phyloP scores from a whole-genome alignment of 495 filamentous ascomycete genomes.

The Hypoxylon rickii region DNA sequence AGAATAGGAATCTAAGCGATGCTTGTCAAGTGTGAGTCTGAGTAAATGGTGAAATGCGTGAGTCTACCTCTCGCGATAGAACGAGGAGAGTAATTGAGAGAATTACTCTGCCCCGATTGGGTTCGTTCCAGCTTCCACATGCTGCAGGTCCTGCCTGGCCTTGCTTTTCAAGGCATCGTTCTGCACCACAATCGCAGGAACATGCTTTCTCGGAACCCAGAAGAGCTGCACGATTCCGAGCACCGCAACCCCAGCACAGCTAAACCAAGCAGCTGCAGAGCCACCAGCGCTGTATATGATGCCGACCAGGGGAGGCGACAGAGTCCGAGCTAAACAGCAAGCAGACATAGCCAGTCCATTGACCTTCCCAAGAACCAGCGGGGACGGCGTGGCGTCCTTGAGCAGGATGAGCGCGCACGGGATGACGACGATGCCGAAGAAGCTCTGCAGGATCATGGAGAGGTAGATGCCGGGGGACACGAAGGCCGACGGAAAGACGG shows the following conservation, averaged over 20 bases:
- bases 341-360: constrained; percentile 73
- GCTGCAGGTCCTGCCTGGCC: background rate
- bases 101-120: too few species aligned
- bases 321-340: constrained; percentile 68
- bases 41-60: too few species aligned
- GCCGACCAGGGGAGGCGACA: constrained; percentile 68
- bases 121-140: too few species aligned
- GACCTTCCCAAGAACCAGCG: constrained; percentile 66
- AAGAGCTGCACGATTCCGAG: constrained; percentile 66
- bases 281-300: constrained; percentile 65
- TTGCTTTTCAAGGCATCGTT: constrained; percentile 2
- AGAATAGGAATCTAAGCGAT: background rate
- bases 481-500: constrained; percentile 53
- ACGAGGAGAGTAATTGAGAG: too few species aligned
- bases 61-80: too few species aligned
- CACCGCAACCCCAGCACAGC: constrained; percentile 62
- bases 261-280: constrained; percentile 71
- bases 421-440: constrained; percentile 70
- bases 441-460: constrained; percentile 65
- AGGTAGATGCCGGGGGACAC: constrained; percentile 65
- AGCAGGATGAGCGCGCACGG: constrained; percentile 72
- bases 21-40: too few species aligned
- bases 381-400: constrained; percentile 70
- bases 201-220: constrained; percentile 53
- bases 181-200: constrained; percentile 14